phyloP scores from a whole-genome alignment of 2,329 filamentous ascomycete species.

The Fusarium setosum region DNA sequence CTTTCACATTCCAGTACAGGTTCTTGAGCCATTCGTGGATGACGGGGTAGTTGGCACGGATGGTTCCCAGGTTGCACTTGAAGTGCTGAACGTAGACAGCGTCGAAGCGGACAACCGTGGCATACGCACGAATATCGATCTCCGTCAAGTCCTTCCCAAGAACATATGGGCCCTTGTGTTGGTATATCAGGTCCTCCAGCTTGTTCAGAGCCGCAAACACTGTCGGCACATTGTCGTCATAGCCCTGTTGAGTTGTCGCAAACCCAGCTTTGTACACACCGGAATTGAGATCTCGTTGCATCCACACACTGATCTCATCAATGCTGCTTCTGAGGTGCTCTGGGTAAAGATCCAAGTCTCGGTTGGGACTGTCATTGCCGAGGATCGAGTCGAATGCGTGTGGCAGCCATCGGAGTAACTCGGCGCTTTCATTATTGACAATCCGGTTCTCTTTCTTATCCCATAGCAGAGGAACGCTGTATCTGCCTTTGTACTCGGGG shows the following conservation, averaged over 20 bases:
- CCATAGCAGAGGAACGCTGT: conserved; percentile 80
- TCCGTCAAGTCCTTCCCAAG: conserved; percentile 75
- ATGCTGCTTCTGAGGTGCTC: conserved; percentile 63
- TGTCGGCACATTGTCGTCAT: conserved; percentile 68
- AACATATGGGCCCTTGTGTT: conserved; percentile 63
- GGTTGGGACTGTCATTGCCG: conserved; percentile 46
- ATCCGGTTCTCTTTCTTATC: conserved; percentile 76
- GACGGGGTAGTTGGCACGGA: conserved; percentile 72
- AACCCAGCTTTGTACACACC: conserved; percentile 70
- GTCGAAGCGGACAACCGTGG: conserved; percentile 76
- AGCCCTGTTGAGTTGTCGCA: conserved; percentile 72
- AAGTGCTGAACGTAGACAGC: conserved; percentile 75
- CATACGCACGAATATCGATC: conserved; percentile 74
- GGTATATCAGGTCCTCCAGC: conserved; percentile 67
- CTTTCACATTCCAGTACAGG: conserved; percentile 74
- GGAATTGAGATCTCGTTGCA: conserved; percentile 64
- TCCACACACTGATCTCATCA: conserved; percentile 74
- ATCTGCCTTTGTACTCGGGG: conserved; percentile 74
- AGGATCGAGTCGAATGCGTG: conserved; percentile 74
- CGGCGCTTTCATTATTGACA: conserved; percentile 84
- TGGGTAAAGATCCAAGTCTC: conserved; percentile 68
- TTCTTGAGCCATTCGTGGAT: conserved; percentile 76
- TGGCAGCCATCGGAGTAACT: conserved; percentile 88
- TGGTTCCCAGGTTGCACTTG: conserved; percentile 72
- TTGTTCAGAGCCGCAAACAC: conserved; percentile 76